Evolutionary conservation across 176 grass and related monocot species (phyloP).

Genomic region (Carex parvula): DNA sequence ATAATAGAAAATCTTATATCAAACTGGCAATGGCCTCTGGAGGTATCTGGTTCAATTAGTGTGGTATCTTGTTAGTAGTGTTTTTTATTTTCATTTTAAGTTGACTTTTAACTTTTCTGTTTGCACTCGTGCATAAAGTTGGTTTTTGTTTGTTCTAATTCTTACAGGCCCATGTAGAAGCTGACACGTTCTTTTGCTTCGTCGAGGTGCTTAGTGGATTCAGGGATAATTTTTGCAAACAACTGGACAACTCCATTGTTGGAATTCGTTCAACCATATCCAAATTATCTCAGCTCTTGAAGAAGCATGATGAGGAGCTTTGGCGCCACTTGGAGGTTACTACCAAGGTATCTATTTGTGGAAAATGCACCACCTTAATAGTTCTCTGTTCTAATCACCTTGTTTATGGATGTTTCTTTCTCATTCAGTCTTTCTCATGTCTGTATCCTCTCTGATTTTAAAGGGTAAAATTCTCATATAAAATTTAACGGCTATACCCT

Average conservation of each 20-base stretch:
- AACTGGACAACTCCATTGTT: slow-evolving; percentile 90
- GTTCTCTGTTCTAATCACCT: neutral
- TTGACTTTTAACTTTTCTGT: neutral
- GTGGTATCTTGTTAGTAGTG: neutral
- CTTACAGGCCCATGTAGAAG: slow-evolving; percentile 58
- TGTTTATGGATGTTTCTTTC: neutral
- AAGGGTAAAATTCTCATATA: neutral
- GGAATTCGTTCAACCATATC: slow-evolving; percentile 85
- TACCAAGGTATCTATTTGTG: slow-evolving; percentile 62
- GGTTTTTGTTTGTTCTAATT: neutral
- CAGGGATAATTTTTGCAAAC: slow-evolving; percentile 95
- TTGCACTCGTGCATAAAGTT: neutral
- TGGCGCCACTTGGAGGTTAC: slow-evolving; percentile 92
- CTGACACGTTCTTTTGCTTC: slow-evolving; percentile 93
- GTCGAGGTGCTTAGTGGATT: slow-evolving; percentile 84
- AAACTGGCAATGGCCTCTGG: neutral
- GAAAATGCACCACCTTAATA: neutral
- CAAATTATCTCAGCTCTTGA: slow-evolving; percentile 81
- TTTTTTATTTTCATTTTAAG: neutral
- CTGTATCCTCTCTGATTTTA: neutral
- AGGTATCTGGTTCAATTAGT: neutral
- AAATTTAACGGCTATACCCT: neutral
- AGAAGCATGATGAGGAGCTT: slow-evolving; percentile 95
- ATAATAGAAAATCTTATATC: neutral
- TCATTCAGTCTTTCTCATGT: neutral